Evolutionary conservation across 2,329 filamentous ascomycete species (phyloP).

Genomic region (Lomentospora prolificans): DNA sequence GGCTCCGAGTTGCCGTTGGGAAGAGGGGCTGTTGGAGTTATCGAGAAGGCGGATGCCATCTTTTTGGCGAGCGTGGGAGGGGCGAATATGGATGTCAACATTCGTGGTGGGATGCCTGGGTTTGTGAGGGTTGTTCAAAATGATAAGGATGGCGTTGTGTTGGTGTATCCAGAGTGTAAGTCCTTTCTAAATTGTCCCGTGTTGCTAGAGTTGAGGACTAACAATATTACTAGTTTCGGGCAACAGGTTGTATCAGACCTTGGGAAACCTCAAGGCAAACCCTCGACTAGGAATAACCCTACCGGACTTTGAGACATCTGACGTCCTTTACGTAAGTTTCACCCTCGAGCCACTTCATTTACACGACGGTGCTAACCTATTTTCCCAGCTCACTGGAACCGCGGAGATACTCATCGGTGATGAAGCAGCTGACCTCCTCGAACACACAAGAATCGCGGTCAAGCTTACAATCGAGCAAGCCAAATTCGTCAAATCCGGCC

Average conservation of each 20-base stretch:
- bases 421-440: slow-evolving; percentile 52
- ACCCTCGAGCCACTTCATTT: not conserved
- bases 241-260: slow-evolving; percentile 73
- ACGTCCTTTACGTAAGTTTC: slow-evolving; percentile 51
- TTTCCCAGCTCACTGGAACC: slow-evolving; percentile 45
- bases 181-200: slow-evolving; percentile 7
- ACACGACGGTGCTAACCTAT: not conserved
- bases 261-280: slow-evolving; percentile 64
- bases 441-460: slow-evolving; percentile 63
- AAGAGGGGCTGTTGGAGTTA: slow-evolving; percentile 43
- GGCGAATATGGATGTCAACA: slow-evolving; percentile 73
- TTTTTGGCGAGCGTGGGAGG: slow-evolving; percentile 61
- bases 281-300: slow-evolving; percentile 61
- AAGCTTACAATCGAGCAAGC: slow-evolving; percentile 53
- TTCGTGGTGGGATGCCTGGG: slow-evolving; percentile 64
- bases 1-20: slow-evolving; percentile 34
- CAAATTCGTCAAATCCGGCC: slow-evolving; percentile 51
- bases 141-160: slow-evolving; percentile 29
- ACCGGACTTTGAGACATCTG: slow-evolving; percentile 62
- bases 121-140: slow-evolving; percentile 63
- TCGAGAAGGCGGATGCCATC: slow-evolving; percentile 61
- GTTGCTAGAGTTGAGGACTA: slow-evolving; percentile 8
- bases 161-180: slow-evolving; percentile 68
- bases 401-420: slow-evolving; percentile 56
- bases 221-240: slow-evolving; percentile 46